Evolutionary conservation across 495 filamentous ascomycete genomes (phyloP), one percentile per base, ranked within the genome.

Genomic region (Thermochaetoides thermophila): DNA sequence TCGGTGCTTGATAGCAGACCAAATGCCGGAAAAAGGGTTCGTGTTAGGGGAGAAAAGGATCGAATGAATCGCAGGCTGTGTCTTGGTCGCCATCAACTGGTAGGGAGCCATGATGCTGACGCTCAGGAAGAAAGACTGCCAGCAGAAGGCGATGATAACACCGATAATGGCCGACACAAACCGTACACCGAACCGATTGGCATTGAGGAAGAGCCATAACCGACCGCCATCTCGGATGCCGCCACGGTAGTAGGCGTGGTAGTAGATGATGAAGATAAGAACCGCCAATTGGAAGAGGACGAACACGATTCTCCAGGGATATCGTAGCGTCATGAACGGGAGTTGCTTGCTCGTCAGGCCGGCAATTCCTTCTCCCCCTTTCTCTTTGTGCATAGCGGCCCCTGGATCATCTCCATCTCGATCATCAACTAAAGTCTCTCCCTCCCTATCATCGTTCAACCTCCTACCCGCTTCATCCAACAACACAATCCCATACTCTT

Each of bases 11-110:
- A 49, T 19, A 12, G 45, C 44, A 2, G 46, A 26, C 33, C 42
- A 52, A 17, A 56, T 22, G 4, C 52, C 50, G 2, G 46, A 54
- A 34, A 58, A 58, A 4, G 53, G 41, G 29, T 58, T 56, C 7
- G 50, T 53, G 2, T 35, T 40, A 0, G 46, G 41, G 3, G 44
- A 37, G 19, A 49, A 31, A 23, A 58, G 43, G 17, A 58, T 46
- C 4, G 52, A 56, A 1, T 28, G 13, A 12, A 11, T 22, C 2
- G 55, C 34, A 4, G 42, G 37, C 13, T 42, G 44, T 1, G 52
- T 43, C 3, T 34, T 31, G 3, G 25, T 24, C 0, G 46, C 38
- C 41, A 56, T 49, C 17, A 42, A 34, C 24, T 41, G 43, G 34
- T 42, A 56, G 7, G 55, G 48, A 0, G 40, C 38, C 34, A 54